Percentiles rank a stretch among this genome's conserved stretches.
These are phyloP conservation scores for Sorghum bicolor DNA, from an alignment of 176 grass and related monocot genomes.

Conservation along the genomic window Sorghum_bicolor_NCBIv3 NC_012870.2:7820501-7821000, in stretches of 20 bases:
- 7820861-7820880: not conserved
- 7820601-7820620: too few relatives aligned
- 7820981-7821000: slow-evolving; percentile 97
- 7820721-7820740: too few relatives aligned
- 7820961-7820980: slow-evolving; percentile 99
- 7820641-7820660: too few relatives aligned
- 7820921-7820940: slow-evolving; percentile 80
- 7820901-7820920: not conserved
- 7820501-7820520: not conserved
- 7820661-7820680: too few relatives aligned
- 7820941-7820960: slow-evolving; percentile 97
- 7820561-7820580: too few relatives aligned
- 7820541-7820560: too few relatives aligned
- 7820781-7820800: not conserved
- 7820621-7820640: too few relatives aligned
- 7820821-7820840: not conserved
- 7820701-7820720: too few relatives aligned
- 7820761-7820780: slow-evolving; percentile 26
- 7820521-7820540: too few relatives aligned
- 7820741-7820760: slow-evolving; percentile 30
- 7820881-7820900: slow-evolving; percentile 13
- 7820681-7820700: too few relatives aligned
- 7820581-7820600: too few relatives aligned
- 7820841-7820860: not conserved
- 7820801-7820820: slow-evolving; percentile 13